Evolutionary conservation across 495 filamentous ascomycete genomes (phyloP), one percentile per base, ranked within the genome.

Genomic region (Aspergillus taichungensis): DNA sequence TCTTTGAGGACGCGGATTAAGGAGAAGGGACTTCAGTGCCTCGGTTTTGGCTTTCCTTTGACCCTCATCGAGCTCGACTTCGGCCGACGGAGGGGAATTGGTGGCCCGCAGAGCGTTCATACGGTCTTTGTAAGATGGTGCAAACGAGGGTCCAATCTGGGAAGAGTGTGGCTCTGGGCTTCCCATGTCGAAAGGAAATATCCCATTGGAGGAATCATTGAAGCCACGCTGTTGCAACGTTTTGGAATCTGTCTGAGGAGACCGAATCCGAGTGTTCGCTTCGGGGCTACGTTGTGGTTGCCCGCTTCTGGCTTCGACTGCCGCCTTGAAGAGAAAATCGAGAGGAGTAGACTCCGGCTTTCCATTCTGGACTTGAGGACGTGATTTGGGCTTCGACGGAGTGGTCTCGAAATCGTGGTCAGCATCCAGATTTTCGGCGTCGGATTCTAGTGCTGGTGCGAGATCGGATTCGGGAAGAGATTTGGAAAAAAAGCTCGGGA

Each of bases 401-500:
- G 69, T 71, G 27, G 41, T 55, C n/a, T 68, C 67, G 11, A 55
- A 18, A 30, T 67, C 67, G 2, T 53, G 49, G 9, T 57, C 64
- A 8, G 40, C 48, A 31, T 72, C 69, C 13, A 57, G 54, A 44
- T 47, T 54, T 37, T 70, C 66, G 32, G 58, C 65, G 18, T 70
- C 69, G 9, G 60, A 54, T 18, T 72, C 68, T 6, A 67, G 40
- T 13, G 64, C 49, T 5, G 70, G 51, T 8, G 62, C 53, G 13
- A 66, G 57, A 14, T 69, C 64, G 2, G 66, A 62, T 37, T 85
- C 81, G 6, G 83, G 81, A 9, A 88, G 69, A 0, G 87, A 83
- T 45, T 83, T 90, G n/a, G 85, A 85, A 42, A 95, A 78, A 60
- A 95, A 95, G 60, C 81, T 92, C 1, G 92, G 92, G 34, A 95